Base-by-base conservation (phyloP, 1,284 basidiomycete species). In the Ceratobasidium papillatum region DNA sequence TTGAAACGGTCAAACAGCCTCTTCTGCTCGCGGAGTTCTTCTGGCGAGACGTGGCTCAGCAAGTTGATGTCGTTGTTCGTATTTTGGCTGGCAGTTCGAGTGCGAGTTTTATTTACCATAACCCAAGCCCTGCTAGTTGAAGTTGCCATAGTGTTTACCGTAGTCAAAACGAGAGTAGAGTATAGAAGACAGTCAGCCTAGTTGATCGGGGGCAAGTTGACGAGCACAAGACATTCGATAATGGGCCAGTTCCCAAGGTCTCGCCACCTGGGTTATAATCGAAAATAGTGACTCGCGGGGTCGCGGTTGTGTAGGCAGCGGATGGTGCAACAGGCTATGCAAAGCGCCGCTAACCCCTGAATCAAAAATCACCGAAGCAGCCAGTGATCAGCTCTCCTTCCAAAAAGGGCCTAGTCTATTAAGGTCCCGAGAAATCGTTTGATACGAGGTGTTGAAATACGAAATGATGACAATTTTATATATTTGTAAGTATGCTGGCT, bases 51-150 rank as follows among this genome's bases (percentile, higher is more conserved):
- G 22, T 43, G 17, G 11, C 38, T 22, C 11, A 30, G 32, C 30
- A 61, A 22, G 30, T 59, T 51, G 27, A 11, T 38, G 5, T 51
- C 47, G 11, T 38, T 49, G 45, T n/a, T 27, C 30, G 25, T 17
- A 36, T 43, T 52, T 22, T 34, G 43, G 58, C 47, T 45, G 25
- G 32, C 27, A 34, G 43, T 52, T 4, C 58, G 56, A 22, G 47
- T 38, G 43, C 36, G 64, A 38, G 25, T 5, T 12, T 62, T 34
- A 22, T 45, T 43, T 11, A 72, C 58, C 30, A 32, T 22, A 19
- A 72, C 34, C 69, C 69, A 72, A 41, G 69, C 43, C 27, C 41
- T 52, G 14, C 38, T 41, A n/a, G 69, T 34, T 27, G 56, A 36
- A 19, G 45, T 17, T 38, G 69, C 3, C 69, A 72, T 72, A 22